Evolutionary conservation across 768 basidiomycete genomes (phyloP).

Genomic region (Suillus decipiens): DNA sequence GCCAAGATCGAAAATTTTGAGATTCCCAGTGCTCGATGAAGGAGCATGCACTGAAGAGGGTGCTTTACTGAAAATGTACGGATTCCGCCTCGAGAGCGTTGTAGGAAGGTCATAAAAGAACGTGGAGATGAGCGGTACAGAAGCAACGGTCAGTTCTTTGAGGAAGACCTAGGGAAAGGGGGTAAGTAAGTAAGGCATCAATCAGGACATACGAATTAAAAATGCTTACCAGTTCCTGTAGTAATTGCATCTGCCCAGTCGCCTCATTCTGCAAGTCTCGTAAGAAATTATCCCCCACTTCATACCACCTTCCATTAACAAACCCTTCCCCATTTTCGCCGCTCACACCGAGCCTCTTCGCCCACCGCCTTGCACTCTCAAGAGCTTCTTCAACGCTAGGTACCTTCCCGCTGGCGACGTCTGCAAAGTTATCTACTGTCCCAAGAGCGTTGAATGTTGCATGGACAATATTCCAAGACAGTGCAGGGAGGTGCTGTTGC

Average conservation of each 20-base stretch:
- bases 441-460: constrained; percentile 41
- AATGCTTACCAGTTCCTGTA: constrained; percentile 69
- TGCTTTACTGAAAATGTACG: constrained; percentile 61
- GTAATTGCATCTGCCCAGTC: constrained; percentile 57
- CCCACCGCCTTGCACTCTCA: constrained; percentile 53
- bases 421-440: constrained; percentile 39
- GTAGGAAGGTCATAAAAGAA: constrained; percentile 93
- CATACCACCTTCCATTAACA: constrained; percentile 78
- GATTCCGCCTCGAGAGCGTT: constrained; percentile 70
- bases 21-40: constrained; percentile 49
- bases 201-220: background rate
- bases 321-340: constrained; percentile 57
- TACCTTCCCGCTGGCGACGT: constrained; percentile 35
- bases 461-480: constrained; percentile 48
- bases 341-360: constrained; percentile 56
- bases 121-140: constrained; percentile 52
- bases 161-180: constrained; percentile 50
- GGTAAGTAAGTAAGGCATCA: background rate
- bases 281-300: constrained; percentile 57
- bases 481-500: constrained; percentile 30
- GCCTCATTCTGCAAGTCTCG: constrained; percentile 63
- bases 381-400: constrained; percentile 34
- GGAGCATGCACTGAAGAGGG: constrained; percentile 49
- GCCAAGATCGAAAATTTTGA: constrained; percentile 37
- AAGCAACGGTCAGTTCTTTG: constrained; percentile 56